Conservation (phyloP, 2,329 filamentous ascomycete species). For the Atkinsonella texensis region DNA sequence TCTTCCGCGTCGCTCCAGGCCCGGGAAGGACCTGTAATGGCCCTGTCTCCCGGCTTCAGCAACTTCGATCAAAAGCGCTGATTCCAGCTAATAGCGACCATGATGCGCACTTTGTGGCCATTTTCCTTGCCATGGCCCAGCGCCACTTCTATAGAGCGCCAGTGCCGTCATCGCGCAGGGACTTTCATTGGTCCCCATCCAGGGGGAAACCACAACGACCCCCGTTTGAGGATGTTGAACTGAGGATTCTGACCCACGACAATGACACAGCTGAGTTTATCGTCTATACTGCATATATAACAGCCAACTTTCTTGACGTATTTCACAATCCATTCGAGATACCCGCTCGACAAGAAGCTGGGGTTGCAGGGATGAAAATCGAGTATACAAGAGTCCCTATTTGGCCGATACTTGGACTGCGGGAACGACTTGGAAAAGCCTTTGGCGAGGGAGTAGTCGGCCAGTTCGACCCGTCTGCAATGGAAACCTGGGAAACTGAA, state of each 20-base stretch:
- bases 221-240: conserved; percentile 33
- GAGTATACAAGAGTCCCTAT: conserved; percentile 36
- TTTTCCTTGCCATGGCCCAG: conserved; percentile 46
- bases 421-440: conserved; percentile 41
- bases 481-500: conserved; percentile 32
- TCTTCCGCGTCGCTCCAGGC: conserved; percentile 32
- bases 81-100: conserved; percentile 35
- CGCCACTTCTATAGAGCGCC: conserved; percentile 33
- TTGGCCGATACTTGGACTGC: conserved; percentile 43
- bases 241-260: conserved; percentile 40
- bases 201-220: conserved; percentile 14
- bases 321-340: conserved; percentile 36
- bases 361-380: conserved; percentile 29
- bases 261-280: conserved; percentile 36
- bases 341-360: conserved; percentile 15
- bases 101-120: conserved; percentile 39
- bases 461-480: conserved; percentile 22
- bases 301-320: conserved; percentile 34
- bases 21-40: conserved; percentile 30
- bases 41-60: conserved; percentile 36
- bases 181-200: conserved; percentile 15
- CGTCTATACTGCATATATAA: conserved; percentile 39
- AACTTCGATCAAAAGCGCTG: conserved; percentile 33
- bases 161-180: conserved; percentile 10
- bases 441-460: conserved; percentile 40